Evolutionary conservation across 2,329 filamentous ascomycete species (phyloP).

Genomic region (Monilinia aucupariae): DNA sequence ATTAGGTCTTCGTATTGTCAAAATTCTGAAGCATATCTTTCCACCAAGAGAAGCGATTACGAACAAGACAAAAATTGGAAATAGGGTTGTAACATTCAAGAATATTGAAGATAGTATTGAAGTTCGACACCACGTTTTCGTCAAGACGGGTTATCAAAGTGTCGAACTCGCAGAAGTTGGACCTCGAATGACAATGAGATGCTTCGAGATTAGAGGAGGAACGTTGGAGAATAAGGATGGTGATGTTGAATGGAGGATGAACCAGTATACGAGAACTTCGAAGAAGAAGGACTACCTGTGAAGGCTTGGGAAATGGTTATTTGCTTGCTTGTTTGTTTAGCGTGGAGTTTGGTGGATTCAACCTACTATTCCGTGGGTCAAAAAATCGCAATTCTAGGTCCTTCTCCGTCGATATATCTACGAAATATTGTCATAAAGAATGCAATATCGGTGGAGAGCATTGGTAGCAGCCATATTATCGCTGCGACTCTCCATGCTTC

Average conservation of each 20-base stretch:
- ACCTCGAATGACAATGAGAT: constrained; percentile 92
- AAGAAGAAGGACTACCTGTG: constrained; percentile 94
- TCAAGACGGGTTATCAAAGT: constrained; percentile 82
- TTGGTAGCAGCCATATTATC: constrained; percentile 17
- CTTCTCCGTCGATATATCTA: constrained; percentile 17
- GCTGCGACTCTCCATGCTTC: constrained; percentile 17
- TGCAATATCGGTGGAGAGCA: constrained; percentile 9
- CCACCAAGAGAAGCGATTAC: constrained; percentile 77
- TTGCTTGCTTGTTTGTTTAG: constrained; percentile 31
- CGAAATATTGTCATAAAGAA: constrained; percentile 12
- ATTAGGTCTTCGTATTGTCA: constrained; percentile 75
- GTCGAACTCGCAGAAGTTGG: constrained; percentile 87
- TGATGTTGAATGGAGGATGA: constrained; percentile 93
- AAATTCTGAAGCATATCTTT: constrained; percentile 90
- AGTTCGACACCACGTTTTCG: constrained; percentile 89
- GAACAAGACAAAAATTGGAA: constrained; percentile 70
- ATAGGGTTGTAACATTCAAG: constrained; percentile 85
- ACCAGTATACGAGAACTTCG: constrained; percentile 88
- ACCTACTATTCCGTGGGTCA: constrained; percentile 21
- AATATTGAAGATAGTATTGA: constrained; percentile 93
- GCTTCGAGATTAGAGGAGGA: constrained; percentile 88
- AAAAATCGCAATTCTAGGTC: constrained; percentile 12
- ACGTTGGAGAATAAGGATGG: constrained; percentile 92
- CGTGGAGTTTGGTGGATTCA: constrained; percentile 32
- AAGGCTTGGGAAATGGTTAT: constrained; percentile 31